Evolutionary conservation across 768 basidiomycete species (phyloP), one percentile per base, ranked within the genome.

Genomic region (Termitomyces sp.): DNA sequence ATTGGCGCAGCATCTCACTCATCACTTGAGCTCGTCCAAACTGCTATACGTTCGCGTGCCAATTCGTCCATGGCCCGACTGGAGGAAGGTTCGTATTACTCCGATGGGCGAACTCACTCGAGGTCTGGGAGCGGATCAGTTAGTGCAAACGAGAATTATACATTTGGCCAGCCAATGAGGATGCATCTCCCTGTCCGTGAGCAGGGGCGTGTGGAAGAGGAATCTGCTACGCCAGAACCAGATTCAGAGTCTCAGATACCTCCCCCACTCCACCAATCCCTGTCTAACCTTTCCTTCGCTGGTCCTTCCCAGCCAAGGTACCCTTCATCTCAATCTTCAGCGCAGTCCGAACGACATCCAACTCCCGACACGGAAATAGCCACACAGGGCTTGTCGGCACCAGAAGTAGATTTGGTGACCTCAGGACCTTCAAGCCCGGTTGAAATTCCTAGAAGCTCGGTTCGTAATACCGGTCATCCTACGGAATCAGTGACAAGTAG

Each of bases 31-130:
- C 74, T 82, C 12, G 81, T 83, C 17, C 76, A 77, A 58, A 67
- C 67, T 4, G 75, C 74, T 4, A 68, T 72, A 23, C 76, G 82
- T 40, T 76, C 78, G 25, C 78, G 85, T 19, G 76, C 85, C 34
- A 82, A 85, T 61, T 86, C 85, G n/a, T 82, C 82, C n/a, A 82
- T 83, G 77, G 82, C 80, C 6, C 71, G 86, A 55, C 72, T 88
- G n/a, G 82, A 84, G 59, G 84, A 85, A 55, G 82, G 82, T 46
- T 65, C 66, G 32, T 70, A 68, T 21, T 69, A 70, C 58, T 72
- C 76, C 10, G 70, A 73, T 55, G 67, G 61, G 17, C 60, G 68
- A 1, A 75, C 76, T 4, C 78, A 79, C 67, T 79, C 78, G 35
- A 66, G 79, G 59, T 75, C 76, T 30, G 82, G 81, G 25, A 83